A percentile compares a stretch with the other conserved stretches of the same genome.
Evolutionary conservation across 176 grass and related monocot genomes (phyloP).

Genomic region (Aegilops tauschii): DNA sequence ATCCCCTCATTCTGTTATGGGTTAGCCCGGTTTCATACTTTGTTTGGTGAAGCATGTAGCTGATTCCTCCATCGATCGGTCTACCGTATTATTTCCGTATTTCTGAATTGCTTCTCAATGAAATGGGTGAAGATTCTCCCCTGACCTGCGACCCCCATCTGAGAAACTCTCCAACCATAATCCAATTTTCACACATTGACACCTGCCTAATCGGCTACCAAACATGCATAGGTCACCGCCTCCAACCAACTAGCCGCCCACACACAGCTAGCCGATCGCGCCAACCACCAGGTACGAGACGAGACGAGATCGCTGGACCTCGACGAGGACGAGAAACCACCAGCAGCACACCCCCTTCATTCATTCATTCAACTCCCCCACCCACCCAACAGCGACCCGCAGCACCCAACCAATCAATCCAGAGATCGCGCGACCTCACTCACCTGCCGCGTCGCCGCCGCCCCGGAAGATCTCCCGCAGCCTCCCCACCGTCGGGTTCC

Average conservation of each 20-base stretch:
- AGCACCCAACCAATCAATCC: not conserved
- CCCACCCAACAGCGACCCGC: conserved; percentile 12
- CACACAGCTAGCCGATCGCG: not conserved
- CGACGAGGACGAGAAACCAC: conserved; percentile 4
- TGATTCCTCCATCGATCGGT: not conserved
- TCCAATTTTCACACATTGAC: not conserved
- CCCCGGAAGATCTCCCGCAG: conserved; percentile 46
- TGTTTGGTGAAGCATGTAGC: no score
- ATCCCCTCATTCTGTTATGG: not conserved
- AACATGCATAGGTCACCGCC: not conserved
- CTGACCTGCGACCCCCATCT: not conserved
- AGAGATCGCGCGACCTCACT: conserved; percentile 10
- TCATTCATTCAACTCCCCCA: not conserved
- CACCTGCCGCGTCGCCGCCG: conserved; percentile 31
- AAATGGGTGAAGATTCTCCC: not conserved
- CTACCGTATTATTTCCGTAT: not conserved
- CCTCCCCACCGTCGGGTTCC: conserved; percentile 37
- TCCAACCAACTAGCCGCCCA: not conserved
- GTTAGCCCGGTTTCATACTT: no score
- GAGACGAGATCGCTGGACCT: not conserved
- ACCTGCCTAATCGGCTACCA: not conserved
- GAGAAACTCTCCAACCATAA: not conserved
- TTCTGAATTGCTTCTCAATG: no score
- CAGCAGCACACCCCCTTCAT: not conserved
- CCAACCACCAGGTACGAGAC: not conserved